phyloP scores from a whole-genome alignment of 2,329 filamentous ascomycete genomes.

The Aspergillus pseudoglaucus region DNA sequence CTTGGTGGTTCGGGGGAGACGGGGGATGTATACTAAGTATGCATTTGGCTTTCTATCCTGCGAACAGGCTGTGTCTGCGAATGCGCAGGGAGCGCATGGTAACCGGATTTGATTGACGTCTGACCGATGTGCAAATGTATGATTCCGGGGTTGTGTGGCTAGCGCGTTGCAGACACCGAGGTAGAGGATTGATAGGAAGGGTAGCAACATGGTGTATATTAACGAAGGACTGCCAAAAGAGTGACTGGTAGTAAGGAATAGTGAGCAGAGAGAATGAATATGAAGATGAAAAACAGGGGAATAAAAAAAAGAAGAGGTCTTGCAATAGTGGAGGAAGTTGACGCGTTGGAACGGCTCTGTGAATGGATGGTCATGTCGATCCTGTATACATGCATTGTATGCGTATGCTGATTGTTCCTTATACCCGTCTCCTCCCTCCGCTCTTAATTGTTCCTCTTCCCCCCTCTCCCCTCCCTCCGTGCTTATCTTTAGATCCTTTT shows the following conservation, averaged over 20 bases:
- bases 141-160: no score
- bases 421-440: no score
- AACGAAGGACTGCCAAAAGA: neutral
- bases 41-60: conserved; percentile 3
- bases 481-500: no score
- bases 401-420: no score
- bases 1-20: no score
- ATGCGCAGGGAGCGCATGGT: conserved; percentile 11
- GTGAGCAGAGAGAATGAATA: neutral
- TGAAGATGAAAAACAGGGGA: neutral
- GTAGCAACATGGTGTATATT: conserved; percentile 8
- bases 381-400: no score
- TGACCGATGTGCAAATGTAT: neutral
- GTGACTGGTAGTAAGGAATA: no score
- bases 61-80: conserved; percentile 10
- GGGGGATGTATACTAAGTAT: conserved; percentile 7
- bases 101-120: conserved; percentile 1
- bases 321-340: no score
- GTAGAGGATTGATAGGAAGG: conserved; percentile 4
- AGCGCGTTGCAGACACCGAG: neutral
- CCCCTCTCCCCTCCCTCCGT: no score
- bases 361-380: no score
- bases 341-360: no score
- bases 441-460: no score
- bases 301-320: neutral